These are phyloP conservation scores for Xylariaceae sp. DNA, from an alignment of 2,329 filamentous ascomycete genomes.

Conservation along the genomic window DNA sequence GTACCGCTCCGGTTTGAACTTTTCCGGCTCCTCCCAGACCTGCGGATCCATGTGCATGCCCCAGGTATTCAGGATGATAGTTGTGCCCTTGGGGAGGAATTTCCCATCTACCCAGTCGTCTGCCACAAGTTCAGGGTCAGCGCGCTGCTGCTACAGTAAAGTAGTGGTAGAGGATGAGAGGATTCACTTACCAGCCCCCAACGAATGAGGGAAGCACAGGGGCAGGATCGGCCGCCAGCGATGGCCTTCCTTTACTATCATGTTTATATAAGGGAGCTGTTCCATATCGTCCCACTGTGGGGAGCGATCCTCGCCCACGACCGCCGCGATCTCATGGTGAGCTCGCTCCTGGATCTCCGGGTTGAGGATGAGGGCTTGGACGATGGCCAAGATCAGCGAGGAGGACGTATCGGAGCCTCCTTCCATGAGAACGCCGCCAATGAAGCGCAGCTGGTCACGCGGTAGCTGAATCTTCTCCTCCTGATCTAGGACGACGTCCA, in stretches of 20 bases:
- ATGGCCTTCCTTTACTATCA: slow-evolving; percentile 37
- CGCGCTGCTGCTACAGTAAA: slow-evolving; percentile 17
- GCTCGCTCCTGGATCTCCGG: slow-evolving; percentile 35
- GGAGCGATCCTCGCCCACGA: slow-evolving; percentile 31
- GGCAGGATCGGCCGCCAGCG: slow-evolving; percentile 37
- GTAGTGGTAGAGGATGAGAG: slow-evolving; percentile 30
- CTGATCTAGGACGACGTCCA: slow-evolving; percentile 12
- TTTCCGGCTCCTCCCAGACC: slow-evolving; percentile 19
- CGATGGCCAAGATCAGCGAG: slow-evolving; percentile 29
- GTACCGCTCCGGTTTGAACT: slow-evolving; percentile 1
- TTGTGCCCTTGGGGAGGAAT: slow-evolving; percentile 33
- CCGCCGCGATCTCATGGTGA: slow-evolving; percentile 34
- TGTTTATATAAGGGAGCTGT: slow-evolving; percentile 36
- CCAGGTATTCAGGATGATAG: slow-evolving; percentile 30
- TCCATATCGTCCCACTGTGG: slow-evolving; percentile 34
- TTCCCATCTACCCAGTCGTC: slow-evolving; percentile 28
- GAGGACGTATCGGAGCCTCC: slow-evolving; percentile 33
- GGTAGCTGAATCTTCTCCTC: slow-evolving; percentile 25
- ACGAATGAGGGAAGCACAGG: slow-evolving; percentile 30
- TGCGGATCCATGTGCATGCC: slow-evolving; percentile 28
- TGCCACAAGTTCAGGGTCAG: too few relatives aligned
- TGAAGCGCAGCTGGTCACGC: slow-evolving; percentile 33
- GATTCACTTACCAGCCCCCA: too few relatives aligned
- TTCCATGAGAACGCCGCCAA: slow-evolving; percentile 27
- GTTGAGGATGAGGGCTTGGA: slow-evolving; percentile 40